Conservation (phyloP, 2,329 filamentous ascomycete species). For the Fusarium siculi region DNA sequence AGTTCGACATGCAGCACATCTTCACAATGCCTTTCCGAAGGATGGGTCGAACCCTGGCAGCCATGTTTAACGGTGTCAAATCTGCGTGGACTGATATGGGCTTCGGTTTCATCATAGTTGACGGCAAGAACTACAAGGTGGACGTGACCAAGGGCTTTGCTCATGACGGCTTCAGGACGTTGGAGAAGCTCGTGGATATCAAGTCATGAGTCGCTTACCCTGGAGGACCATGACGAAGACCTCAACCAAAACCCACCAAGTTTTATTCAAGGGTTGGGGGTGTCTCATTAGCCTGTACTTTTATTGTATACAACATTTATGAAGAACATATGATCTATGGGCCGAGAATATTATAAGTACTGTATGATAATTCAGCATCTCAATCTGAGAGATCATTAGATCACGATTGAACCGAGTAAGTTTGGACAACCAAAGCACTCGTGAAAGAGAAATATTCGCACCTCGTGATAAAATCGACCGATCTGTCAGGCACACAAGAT, state of each 20-base stretch:
- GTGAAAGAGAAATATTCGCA: background rate
- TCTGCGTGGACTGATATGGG: conserved; percentile 67
- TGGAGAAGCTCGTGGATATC: conserved; percentile 64
- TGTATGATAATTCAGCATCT: background rate
- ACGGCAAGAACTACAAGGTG: conserved; percentile 64
- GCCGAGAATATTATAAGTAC: background rate
- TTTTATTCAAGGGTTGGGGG: background rate
- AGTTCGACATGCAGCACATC: conserved; percentile 66
- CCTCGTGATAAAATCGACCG: conserved; percentile 31
- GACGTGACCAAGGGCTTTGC: conserved; percentile 68
- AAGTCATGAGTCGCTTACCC: conserved; percentile 25
- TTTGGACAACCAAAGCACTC: background rate
- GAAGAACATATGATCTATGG: background rate
- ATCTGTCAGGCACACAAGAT: conserved; percentile 9
- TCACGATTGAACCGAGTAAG: background rate
- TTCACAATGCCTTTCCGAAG: conserved; percentile 69
- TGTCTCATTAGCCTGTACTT: conserved; percentile 34
- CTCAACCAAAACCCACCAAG: background rate
- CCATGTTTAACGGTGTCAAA: conserved; percentile 57
- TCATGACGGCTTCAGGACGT: conserved; percentile 66
- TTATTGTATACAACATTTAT: conserved; percentile 28
- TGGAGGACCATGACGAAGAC: background rate
- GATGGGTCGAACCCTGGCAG: conserved; percentile 53
- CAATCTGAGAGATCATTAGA: background rate
- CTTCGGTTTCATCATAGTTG: conserved; percentile 61